Conservation (phyloP, 2,329 filamentous ascomycete species). For the Kalmusia sp. region DNA sequence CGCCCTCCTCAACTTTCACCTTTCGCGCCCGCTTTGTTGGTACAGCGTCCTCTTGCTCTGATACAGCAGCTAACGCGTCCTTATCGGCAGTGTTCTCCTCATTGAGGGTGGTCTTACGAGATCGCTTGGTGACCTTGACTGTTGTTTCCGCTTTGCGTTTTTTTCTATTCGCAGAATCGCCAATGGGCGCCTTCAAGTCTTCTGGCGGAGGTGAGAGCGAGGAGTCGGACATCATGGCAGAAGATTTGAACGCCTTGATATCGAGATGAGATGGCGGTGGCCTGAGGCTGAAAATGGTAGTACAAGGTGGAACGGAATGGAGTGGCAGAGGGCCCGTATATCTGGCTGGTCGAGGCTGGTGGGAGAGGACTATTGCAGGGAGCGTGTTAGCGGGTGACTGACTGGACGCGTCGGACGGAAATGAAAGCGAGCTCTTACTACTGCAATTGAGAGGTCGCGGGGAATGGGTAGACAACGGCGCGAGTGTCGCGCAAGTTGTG, state of each 20-base stretch:
- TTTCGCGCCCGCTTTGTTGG: constrained; percentile 23
- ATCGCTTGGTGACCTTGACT: constrained; percentile 16
- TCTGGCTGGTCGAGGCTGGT: not conserved
- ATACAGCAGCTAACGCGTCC: constrained; percentile 1
- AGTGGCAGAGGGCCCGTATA: not conserved
- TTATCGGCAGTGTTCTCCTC: constrained; percentile 6
- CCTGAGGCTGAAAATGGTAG: not conserved
- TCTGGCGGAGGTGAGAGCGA: constrained; percentile 33
- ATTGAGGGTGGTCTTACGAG: constrained; percentile 25
- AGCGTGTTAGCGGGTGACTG: too few relatives aligned
- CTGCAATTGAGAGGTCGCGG: too few relatives aligned
- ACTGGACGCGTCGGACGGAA: too few relatives aligned
- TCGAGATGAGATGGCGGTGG: not conserved
- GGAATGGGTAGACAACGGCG: not conserved
- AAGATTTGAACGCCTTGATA: constrained; percentile 26
- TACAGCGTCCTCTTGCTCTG: constrained; percentile 7
- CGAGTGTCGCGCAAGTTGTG: not conserved
- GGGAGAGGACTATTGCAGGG: not conserved
- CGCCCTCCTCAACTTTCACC: constrained; percentile 25
- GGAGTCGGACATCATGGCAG: constrained; percentile 22
- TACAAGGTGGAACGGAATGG: not conserved
- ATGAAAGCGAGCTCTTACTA: too few relatives aligned
- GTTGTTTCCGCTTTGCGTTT: constrained; percentile 39
- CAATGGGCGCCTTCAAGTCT: constrained; percentile 2
- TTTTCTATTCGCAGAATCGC: constrained; percentile 15